Percentiles rank a stretch among this genome's conserved stretches.
Evolutionary conservation across 108 stramenopile species (phyloP).

Genomic region (Thalassiosira profunda): DNA sequence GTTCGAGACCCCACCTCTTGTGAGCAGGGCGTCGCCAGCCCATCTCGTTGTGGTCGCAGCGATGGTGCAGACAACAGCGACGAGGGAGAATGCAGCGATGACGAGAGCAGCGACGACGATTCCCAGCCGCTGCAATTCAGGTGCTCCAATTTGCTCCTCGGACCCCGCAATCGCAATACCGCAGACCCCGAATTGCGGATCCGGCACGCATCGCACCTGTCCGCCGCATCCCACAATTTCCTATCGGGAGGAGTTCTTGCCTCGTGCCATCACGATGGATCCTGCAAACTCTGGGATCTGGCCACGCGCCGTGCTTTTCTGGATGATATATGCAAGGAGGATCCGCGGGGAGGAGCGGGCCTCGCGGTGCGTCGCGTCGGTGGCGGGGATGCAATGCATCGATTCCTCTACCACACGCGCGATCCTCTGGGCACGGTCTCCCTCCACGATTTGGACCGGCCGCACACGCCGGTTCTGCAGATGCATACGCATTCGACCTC

Average conservation of each 20-base stretch:
- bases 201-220: slow-evolving; percentile 22
- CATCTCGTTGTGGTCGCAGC: background rate
- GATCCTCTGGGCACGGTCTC: slow-evolving; percentile 77
- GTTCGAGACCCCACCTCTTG: slow-evolving; percentile 19
- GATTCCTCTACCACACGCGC: slow-evolving; percentile 76
- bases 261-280: slow-evolving; percentile 47
- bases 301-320: slow-evolving; percentile 39
- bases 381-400: slow-evolving; percentile 11
- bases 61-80: slow-evolving; percentile 2
- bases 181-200: too few species aligned
- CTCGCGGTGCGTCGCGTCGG: slow-evolving; percentile 38
- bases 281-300: slow-evolving; percentile 51
- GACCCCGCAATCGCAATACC: too few species aligned
- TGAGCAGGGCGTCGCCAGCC: background rate
- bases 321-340: slow-evolving; percentile 7
- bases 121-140: slow-evolving; percentile 22
- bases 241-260: slow-evolving; percentile 35
- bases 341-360: slow-evolving; percentile 12
- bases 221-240: slow-evolving; percentile 33
- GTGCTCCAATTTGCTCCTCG: slow-evolving; percentile 41
- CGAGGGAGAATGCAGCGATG: slow-evolving; percentile 7
- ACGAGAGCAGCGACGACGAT: slow-evolving; percentile 15
- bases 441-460: slow-evolving; percentile 61
- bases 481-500: slow-evolving; percentile 49
- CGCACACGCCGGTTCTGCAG: slow-evolving; percentile 17